Evolutionary conservation across 768 basidiomycete species (phyloP), one percentile per base, ranked within the genome.

Genomic region (Trametes cinnabarina): DNA sequence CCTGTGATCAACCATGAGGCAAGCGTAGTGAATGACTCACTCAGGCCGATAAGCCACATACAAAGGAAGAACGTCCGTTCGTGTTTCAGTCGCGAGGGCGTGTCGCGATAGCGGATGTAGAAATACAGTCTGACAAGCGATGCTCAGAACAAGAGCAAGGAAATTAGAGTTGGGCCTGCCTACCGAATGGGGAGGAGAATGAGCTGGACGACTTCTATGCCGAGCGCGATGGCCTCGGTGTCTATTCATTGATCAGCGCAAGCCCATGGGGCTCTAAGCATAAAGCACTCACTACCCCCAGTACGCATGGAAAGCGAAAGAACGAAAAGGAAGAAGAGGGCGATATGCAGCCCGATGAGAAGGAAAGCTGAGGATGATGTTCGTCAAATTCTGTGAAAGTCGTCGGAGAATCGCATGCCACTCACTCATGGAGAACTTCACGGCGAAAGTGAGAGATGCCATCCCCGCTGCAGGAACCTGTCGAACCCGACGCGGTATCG

Each of bases 371-470:
- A 32, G 12, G 17, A 8, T 4, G 9, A 17, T 15, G 3, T 11
- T 20, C 17, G 26, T 49, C 47, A 28, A 20, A 0, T 19, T 5
- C 22, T 7, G 14, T 5, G n/a, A 26, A 39, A 20, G 11, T 23
- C 4, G 19, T 3, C 35, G 3, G 26, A 20, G 32, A 9, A 28
- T 10, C 14, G 22, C 12, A 8, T 3, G 6, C 5, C 4, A 51
- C 59, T 51, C 44, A 55, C 59, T 47, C 43, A 55, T 40, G 15
- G 52, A 51, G 39, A 60, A 60, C 53, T 60, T 55, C n/a, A 60
- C 25, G 41, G 53, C 59, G 32, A 60, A 60, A 5, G 49, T 41
- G 34, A 60, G 47, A 42, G 49, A 43, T 22, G 53, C 35, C 59
- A 60, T 60, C 44, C 44, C 51, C 44, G 49, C 37, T 60, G 41